Conservation (phyloP, 179 eudicot genomes). For the Heliamphora pulchella region DNA sequence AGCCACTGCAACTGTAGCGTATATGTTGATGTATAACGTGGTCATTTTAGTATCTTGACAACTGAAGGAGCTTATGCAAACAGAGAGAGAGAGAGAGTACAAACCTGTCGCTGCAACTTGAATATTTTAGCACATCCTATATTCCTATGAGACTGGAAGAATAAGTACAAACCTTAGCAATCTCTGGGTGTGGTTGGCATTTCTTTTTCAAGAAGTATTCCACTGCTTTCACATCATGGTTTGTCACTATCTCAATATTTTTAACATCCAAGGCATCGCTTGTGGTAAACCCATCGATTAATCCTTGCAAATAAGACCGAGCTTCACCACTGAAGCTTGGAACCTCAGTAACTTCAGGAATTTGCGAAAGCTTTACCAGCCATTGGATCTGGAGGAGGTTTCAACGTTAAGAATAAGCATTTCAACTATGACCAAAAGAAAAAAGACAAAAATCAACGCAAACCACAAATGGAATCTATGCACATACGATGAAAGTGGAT, state of each 20-base stretch:
- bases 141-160: background rate
- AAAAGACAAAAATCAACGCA: too few relatives aligned
- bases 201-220: constrained; percentile 88
- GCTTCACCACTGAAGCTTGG: constrained; percentile 70
- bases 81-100: background rate
- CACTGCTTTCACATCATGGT: constrained; percentile 95
- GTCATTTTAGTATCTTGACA: background rate
- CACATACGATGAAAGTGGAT: background rate
- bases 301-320: constrained; percentile 40
- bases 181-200: constrained; percentile 69
- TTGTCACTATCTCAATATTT: constrained; percentile 77
- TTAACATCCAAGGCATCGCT: constrained; percentile 77
- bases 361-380: constrained; percentile 73
- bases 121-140: too few relatives aligned
- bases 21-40: background rate
- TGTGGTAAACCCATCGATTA: constrained; percentile 56
- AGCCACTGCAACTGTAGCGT: background rate
- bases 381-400: constrained; percentile 55
- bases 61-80: background rate
- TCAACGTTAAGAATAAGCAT: background rate
- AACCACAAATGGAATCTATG: background rate
- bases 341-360: constrained; percentile 70
- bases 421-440: background rate
- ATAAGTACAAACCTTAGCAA: constrained; percentile 53
- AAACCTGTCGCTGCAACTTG: too few relatives aligned